Evolutionary conservation across 352 stramenopile species (phyloP), one percentile per base, ranked within the genome.

Genomic region (Peronospora tabacina): DNA sequence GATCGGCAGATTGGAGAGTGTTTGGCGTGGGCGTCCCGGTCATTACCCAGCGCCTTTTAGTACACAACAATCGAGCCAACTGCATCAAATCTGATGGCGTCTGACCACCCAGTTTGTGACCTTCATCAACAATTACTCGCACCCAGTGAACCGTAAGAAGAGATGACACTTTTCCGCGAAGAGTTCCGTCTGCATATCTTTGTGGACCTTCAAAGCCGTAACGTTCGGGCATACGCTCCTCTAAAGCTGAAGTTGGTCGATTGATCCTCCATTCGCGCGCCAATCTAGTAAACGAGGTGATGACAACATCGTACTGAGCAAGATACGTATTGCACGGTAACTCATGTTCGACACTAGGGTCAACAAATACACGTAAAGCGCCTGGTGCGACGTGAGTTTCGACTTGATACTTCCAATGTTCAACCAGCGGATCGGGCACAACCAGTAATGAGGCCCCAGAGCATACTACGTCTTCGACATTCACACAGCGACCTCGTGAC

Each of bases 21-120:
- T 95, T 94, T 30, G 87, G 85, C 9, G 94, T 98, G 12, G 95
- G 95, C 13, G 95, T 98, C 39, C 95, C 95, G 3, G 93, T 98
- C 94, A 98, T 98, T n/a, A 96, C 83, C 95, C 94, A 98, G 12
- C 90, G 70, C 46, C 87, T 81, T 44, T 96, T 73, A 1, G 85
- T 83, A 32, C 66, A 81, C 6, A 97, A 54, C 17, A 89, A 43
- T 19, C 79, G 62, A 7, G 95, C 86, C 52, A 97, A 85, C 7
- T 80, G 56, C 58, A 92, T 92, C 16, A 92, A 68, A 46, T 82
- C 72, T 2, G 70, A 78, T 34, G 71, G 58, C 16, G 66, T 70
- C 24, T 71, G 74, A 5, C 76, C 75, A 16, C 87, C 89, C 6
- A 98, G 57, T 52, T 96, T 95, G 63, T 98, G 94, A 7, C 95